phyloP scores from a whole-genome alignment of 306 rosid genomes.

The Quercus ilex region DNA sequence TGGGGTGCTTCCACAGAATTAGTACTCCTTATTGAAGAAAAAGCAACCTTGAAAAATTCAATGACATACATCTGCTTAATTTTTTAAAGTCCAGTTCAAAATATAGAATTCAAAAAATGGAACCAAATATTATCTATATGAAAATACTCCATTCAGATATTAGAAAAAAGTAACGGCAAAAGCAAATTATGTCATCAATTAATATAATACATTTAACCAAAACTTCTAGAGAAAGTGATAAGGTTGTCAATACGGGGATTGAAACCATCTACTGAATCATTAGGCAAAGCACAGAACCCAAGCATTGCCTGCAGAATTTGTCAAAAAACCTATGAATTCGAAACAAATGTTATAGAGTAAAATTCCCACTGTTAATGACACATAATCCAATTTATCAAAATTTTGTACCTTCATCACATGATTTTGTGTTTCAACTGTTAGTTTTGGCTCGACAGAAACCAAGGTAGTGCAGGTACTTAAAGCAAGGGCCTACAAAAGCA shows the following conservation, averaged over 20 bases:
- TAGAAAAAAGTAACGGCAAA: not conserved
- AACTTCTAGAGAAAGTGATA: slow-evolving; percentile 46
- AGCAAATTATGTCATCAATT: not conserved
- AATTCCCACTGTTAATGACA: not conserved
- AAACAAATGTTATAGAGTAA: not conserved
- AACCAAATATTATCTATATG: not conserved
- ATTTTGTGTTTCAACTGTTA: slow-evolving; percentile 89
- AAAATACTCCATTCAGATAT: not conserved
- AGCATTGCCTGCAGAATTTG: slow-evolving; percentile 78
- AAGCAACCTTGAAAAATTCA: not conserved
- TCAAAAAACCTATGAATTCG: slow-evolving; percentile 23
- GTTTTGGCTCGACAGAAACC: slow-evolving; percentile 94
- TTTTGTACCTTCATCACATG: slow-evolving; percentile 72
- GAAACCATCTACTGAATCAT: slow-evolving; percentile 85
- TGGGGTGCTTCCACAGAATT: not conserved
- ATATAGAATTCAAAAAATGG: not conserved
- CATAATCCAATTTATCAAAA: not conserved
- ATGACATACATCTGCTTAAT: not conserved
- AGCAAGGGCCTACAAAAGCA: slow-evolving; percentile 73
- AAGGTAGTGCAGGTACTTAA: slow-evolving; percentile 94
- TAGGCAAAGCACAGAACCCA: slow-evolving; percentile 92
- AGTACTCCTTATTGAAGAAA: not conserved
- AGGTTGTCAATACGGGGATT: slow-evolving; percentile 81
- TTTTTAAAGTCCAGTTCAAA: not conserved
- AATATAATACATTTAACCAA: not conserved